Evolutionary conservation across 495 filamentous ascomycete genomes (phyloP).

Genomic region (Talaromyces liani): DNA sequence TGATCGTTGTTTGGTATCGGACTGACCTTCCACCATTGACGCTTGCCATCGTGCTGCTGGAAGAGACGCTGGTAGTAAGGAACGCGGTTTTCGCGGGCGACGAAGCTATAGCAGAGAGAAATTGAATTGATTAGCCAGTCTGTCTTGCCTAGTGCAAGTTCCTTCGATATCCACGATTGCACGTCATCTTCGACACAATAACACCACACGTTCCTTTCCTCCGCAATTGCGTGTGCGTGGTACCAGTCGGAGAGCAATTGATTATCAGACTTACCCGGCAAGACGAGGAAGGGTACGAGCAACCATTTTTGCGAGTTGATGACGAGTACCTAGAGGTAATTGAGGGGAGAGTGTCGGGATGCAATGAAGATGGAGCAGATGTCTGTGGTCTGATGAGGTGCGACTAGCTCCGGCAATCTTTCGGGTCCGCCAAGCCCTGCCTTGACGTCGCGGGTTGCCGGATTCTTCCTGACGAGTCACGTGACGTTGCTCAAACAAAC

Average conservation of each 20-base stretch:
- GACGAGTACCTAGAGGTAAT: conserved; percentile 16
- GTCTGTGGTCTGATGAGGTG: conserved; percentile 8
- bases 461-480: background rate
- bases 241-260: background rate
- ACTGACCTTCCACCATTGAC: conserved; percentile 85
- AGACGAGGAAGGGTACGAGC: conserved; percentile 41
- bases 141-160: background rate
- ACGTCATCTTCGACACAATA: background rate
- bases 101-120: conserved; percentile 37
- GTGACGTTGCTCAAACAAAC: conserved; percentile 3
- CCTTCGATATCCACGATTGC: background rate
- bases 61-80: conserved; percentile 75
- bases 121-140: background rate
- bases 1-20: conserved; percentile 21
- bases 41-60: conserved; percentile 71
- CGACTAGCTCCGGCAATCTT: conserved; percentile 4
- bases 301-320: conserved; percentile 32
- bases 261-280: conserved; percentile 32
- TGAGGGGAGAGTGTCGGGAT: conserved; percentile 17
- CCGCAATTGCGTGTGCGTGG: background rate
- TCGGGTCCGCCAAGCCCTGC: conserved; percentile 6
- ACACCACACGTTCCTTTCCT: background rate
- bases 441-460: background rate
- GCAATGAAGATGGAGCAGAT: conserved; percentile 17
- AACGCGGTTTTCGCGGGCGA: conserved; percentile 83